Percentiles rank a stretch among this genome's conserved stretches.
Conservation (phyloP, 352 stramenopile species). For the Pythium phragmitis region DNA sequence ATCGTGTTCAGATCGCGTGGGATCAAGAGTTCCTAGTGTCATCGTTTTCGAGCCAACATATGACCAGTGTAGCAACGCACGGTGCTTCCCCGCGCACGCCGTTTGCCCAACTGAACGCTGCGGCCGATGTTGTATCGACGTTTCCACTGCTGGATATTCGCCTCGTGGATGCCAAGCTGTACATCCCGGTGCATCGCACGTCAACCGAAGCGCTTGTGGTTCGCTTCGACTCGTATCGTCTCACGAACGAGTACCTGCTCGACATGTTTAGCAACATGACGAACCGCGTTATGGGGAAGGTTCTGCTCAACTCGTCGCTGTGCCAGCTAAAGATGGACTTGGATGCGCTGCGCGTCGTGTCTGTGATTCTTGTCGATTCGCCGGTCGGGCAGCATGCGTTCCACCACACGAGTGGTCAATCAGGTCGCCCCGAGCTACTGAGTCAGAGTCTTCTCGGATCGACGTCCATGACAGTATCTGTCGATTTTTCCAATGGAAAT, state of each 20-base stretch:
- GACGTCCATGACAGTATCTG: conserved; percentile 53
- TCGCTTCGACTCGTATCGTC: conserved; percentile 60
- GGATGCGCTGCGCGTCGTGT: conserved; percentile 68
- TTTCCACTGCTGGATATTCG: conserved; percentile 77
- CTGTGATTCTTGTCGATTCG: conserved; percentile 65
- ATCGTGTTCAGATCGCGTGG: conserved; percentile 65
- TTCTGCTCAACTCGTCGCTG: conserved; percentile 82
- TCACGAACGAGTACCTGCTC: conserved; percentile 66
- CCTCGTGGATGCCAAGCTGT: conserved; percentile 63
- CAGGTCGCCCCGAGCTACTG: conserved; percentile 30
- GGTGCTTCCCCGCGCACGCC: conserved; percentile 18
- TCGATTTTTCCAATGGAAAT: conserved; percentile 57
- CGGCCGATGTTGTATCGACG: conserved; percentile 70
- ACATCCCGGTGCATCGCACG: conserved; percentile 80
- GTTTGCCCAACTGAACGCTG: conserved; percentile 11
- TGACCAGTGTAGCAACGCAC: conserved; percentile 9
- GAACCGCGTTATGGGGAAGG: conserved; percentile 78
- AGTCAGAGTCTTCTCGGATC: conserved; percentile 70
- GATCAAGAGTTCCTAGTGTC: conserved; percentile 72
- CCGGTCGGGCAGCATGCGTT: conserved; percentile 26
- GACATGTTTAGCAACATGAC: conserved; percentile 63
- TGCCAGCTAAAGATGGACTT: conserved; percentile 69
- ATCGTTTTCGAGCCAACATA: conserved; percentile 24
- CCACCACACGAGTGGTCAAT: conserved; percentile 23
- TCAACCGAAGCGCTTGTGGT: conserved; percentile 73